Percentiles rank a stretch among this genome's conserved stretches.
Evolutionary conservation across 345 rosid genomes (phyloP).

Genomic region (Hibiscus trionum): DNA sequence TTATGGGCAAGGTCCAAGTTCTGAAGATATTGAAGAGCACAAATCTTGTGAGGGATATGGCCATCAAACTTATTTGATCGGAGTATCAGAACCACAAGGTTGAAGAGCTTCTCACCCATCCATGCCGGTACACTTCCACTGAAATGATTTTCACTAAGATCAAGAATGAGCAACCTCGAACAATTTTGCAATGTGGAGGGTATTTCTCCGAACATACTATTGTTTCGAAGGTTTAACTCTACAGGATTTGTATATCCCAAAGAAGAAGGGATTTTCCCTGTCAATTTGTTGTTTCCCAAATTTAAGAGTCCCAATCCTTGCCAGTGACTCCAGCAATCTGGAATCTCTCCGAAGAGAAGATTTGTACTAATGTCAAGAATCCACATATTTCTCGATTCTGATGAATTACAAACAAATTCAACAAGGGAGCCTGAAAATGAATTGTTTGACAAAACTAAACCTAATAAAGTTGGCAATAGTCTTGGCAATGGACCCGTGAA

Average conservation of each 20-base stretch:
- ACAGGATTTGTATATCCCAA: not conserved
- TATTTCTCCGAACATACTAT: constrained; percentile 9
- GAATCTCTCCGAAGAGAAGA: not conserved
- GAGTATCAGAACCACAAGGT: not conserved
- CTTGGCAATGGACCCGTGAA: not conserved
- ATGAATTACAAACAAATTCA: not conserved
- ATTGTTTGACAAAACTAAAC: constrained; percentile 12
- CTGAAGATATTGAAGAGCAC: constrained; percentile 4
- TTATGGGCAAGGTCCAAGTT: constrained; percentile 17
- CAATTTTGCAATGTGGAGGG: constrained; percentile 8
- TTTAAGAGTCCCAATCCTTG: not conserved
- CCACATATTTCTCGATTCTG: accelerated
- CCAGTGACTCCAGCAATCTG: not conserved
- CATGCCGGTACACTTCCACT: constrained; percentile 5
- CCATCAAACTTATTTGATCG: constrained; percentile 14
- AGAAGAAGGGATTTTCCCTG: constrained; percentile 1
- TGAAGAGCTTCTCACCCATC: not conserved
- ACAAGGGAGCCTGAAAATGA: not conserved
- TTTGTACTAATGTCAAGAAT: not conserved
- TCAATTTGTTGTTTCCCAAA: constrained; percentile 5
- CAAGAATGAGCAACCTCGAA: not conserved
- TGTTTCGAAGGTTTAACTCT: not conserved
- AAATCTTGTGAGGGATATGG: not conserved
- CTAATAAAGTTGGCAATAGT: constrained; percentile 14
- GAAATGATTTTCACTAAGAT: constrained; percentile 7